Evolutionary conservation across 176 grass and related monocot genomes (phyloP), one percentile per base, ranked within the genome.

Genomic region (Elymus sibiricus): DNA sequence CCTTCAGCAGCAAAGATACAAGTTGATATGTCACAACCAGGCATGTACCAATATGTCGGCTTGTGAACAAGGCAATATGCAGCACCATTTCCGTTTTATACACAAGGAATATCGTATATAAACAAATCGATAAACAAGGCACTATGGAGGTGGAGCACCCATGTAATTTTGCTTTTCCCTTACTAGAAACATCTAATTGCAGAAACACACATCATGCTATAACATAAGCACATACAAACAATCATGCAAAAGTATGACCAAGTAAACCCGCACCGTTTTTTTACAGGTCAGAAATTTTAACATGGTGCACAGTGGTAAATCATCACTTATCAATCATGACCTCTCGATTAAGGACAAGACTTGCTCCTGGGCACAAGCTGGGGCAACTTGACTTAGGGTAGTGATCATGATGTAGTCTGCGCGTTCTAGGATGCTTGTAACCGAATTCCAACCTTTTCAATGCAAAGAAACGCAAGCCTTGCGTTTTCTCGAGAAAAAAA

Each of bases 1-100:
- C 88, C 96, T 98, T 89, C 40, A 82, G 69, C 62, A 80, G 58
- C 22, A 32, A 85, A 82, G 25, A 74, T 16, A 46, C 9, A 85
- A 79, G 62, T 76, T 74, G 65, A 69, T 46, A 67, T 12, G 37
- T 58, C 42, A 60, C 14, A 86, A 34, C 37, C 65, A 88, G 78
- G 90, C 11, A 47, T 42, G 26, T 26, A 82, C 35, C n/a, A 66
- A 70, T 42, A 71, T 28, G 62, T 29, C n/a, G 51, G 13, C 25
- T 85, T 85, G 46, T 43, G 28, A 47, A 83, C 74, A 83, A 83
- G 35, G 19, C 35, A 79, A 78, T 3, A 53, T 40, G 32, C 32
- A 53, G 53, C 28, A 79, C 43, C 11, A 84, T 83, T 83, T 74
- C 11, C 5, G 72, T 38, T 46, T 83, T 62, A 71, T 64, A 71